Evolutionary conservation across 768 basidiomycete species (phyloP).

Genomic region (Panus rudis): DNA sequence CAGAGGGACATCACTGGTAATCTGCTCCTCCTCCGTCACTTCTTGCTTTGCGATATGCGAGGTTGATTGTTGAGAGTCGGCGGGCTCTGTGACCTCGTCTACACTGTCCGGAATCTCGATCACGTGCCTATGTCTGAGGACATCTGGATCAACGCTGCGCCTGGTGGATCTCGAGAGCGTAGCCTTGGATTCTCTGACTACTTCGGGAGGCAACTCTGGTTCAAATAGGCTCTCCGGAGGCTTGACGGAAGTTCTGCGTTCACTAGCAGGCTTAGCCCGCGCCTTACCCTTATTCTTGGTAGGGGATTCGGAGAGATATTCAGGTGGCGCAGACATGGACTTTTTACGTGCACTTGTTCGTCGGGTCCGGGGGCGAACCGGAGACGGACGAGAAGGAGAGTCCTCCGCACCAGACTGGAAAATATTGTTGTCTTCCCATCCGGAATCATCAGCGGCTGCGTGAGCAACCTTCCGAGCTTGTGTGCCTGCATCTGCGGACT

Average conservation of each 20-base stretch:
- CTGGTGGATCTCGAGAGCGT: conserved; percentile 8
- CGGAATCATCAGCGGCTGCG: conserved; percentile 54
- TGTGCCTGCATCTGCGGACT: conserved; percentile 45
- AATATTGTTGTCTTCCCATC: conserved; percentile 87
- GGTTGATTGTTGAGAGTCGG: no score
- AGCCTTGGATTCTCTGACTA: conserved; percentile 23
- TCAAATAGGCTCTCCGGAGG: conserved; percentile 53
- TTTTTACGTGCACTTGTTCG: conserved; percentile 42
- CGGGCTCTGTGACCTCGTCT: not conserved
- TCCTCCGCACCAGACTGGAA: conserved; percentile 89
- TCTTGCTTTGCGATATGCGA: conserved; percentile 4
- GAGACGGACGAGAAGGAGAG: conserved; percentile 65
- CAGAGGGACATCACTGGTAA: no score
- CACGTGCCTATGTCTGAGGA: conserved; percentile 4
- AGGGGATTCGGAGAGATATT: conserved; percentile 17
- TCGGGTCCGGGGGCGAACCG: conserved; percentile 31
- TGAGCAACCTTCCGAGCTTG: conserved; percentile 49
- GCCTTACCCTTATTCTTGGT: conserved; percentile 9
- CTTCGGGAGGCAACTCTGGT: conserved; percentile 39
- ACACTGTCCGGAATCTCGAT: not conserved
- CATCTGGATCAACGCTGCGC: conserved; percentile 1
- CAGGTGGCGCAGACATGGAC: conserved; percentile 52
- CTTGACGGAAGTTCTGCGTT: conserved; percentile 16
- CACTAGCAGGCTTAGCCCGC: conserved; percentile 8
- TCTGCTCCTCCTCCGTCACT: conserved; percentile 3